Conservation (phyloP, 2,329 filamentous ascomycete genomes). For the Claviceps africana region DNA sequence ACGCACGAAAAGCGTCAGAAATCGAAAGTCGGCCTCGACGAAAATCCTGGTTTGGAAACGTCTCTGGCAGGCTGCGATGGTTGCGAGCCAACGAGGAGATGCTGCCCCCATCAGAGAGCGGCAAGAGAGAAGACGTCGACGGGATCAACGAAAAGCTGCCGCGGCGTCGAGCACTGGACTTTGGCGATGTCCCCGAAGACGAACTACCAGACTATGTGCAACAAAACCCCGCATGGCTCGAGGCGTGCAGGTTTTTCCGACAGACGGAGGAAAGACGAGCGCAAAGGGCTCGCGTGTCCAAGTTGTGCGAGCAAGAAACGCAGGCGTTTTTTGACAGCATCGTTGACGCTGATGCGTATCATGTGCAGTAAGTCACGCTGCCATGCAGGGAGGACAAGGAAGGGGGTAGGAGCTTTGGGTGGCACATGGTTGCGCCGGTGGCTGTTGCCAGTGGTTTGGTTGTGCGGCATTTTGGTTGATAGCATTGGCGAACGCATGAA, state of each 20-base stretch:
- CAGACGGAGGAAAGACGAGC: slow-evolving; percentile 8
- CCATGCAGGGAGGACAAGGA: too few relatives aligned
- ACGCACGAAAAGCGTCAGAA: slow-evolving; percentile 32
- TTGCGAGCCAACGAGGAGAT: slow-evolving; percentile 11
- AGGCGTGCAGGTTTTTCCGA: slow-evolving; percentile 24
- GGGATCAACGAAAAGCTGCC: not conserved
- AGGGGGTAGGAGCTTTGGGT: too few relatives aligned
- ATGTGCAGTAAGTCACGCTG: not conserved
- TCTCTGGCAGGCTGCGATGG: slow-evolving; percentile 23
- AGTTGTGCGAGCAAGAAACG: slow-evolving; percentile 11
- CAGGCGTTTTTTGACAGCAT: slow-evolving; percentile 10
- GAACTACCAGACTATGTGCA: slow-evolving; percentile 30
- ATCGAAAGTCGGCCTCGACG: slow-evolving; percentile 33
- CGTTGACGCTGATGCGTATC: not conserved
- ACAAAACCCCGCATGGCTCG: slow-evolving; percentile 31
- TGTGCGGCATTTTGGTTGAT: not conserved
- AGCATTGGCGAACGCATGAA: not conserved
- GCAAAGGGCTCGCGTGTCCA: slow-evolving; percentile 6
- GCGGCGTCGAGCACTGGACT: slow-evolving; percentile 17
- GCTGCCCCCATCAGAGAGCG: not conserved
- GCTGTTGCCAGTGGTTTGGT: too few relatives aligned
- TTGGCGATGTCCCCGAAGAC: slow-evolving; percentile 23
- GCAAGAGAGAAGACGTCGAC: slow-evolving; percentile 7
- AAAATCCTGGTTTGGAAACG: slow-evolving; percentile 37
- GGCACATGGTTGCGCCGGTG: too few relatives aligned